These are phyloP conservation scores for Pleurotus sapidus DNA, from an alignment of 768 basidiomycete genomes.

Conservation along the genomic window DNA sequence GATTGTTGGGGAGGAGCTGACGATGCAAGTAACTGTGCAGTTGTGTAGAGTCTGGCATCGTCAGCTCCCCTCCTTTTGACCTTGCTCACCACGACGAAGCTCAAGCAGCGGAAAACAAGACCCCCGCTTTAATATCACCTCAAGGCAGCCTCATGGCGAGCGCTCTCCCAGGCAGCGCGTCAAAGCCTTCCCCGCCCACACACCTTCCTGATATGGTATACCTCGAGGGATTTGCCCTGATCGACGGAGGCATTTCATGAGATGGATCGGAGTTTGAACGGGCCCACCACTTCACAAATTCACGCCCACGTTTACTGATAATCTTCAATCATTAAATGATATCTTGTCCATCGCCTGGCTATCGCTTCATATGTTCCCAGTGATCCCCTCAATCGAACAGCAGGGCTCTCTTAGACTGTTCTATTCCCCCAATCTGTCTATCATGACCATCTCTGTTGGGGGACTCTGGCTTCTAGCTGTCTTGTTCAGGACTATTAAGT, in stretches of 20 bases:
- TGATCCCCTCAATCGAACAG: too few relatives aligned
- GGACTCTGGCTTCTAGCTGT: neutral
- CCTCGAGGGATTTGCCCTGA: conserved; percentile 2
- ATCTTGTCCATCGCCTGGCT: too few relatives aligned
- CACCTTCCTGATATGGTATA: neutral
- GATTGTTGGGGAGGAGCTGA: neutral
- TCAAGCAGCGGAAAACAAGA: conserved; percentile 9
- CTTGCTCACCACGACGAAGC: neutral
- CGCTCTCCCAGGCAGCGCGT: neutral
- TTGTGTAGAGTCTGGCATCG: neutral
- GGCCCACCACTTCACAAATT: conserved; percentile 5
- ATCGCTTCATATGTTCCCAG: too few relatives aligned
- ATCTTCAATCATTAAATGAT: neutral
- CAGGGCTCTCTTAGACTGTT: too few relatives aligned
- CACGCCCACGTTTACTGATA: conserved; percentile 6
- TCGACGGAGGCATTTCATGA: conserved; percentile 1
- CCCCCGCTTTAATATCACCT: conserved; percentile 10
- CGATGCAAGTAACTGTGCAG: neutral
- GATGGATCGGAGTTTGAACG: conserved; percentile 1
- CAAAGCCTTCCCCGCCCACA: neutral
- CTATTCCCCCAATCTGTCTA: neutral
- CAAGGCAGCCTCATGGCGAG: conserved; percentile 5
- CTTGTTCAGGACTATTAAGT: neutral
- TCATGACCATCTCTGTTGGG: neutral
- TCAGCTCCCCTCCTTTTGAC: conserved; percentile 5